Conservation (phyloP, 768 basidiomycete species). For the Pholiota microspora region DNA sequence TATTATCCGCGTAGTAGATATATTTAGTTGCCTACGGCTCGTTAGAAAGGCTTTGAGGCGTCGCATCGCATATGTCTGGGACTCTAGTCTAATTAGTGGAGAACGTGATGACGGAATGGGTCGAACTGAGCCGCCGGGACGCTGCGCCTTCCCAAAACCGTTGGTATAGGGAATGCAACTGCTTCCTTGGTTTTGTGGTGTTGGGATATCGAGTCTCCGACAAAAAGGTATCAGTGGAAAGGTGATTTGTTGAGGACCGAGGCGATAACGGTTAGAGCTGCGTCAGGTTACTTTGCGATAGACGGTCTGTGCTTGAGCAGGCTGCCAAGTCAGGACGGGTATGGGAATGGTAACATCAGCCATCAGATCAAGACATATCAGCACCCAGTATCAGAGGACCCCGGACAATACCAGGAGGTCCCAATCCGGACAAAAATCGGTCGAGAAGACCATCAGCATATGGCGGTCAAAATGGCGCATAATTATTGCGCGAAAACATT, state of each 20-base stretch:
- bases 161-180: too few relatives aligned
- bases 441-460: too few relatives aligned
- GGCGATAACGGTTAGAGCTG: neutral
- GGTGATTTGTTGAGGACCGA: neutral
- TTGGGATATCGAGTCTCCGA: too few relatives aligned
- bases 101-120: neutral
- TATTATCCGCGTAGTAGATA: neutral
- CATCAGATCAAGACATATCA: neutral
- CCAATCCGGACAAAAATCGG: too few relatives aligned
- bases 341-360: neutral
- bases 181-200: too few relatives aligned
- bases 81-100: neutral
- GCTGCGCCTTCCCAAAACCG: too few relatives aligned
- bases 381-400: too few relatives aligned
- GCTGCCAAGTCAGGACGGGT: neutral
- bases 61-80: neutral
- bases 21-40: slow-evolving; percentile 10
- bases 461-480: too few relatives aligned
- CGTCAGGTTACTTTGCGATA: too few relatives aligned
- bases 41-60: neutral
- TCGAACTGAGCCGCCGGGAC: neutral
- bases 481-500: too few relatives aligned
- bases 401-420: too few relatives aligned
- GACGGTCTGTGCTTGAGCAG: neutral
- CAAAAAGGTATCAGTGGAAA: too few relatives aligned